Conservation (phyloP, 2,329 filamentous ascomycete genomes). For the Aspergillus amoenus region DNA sequence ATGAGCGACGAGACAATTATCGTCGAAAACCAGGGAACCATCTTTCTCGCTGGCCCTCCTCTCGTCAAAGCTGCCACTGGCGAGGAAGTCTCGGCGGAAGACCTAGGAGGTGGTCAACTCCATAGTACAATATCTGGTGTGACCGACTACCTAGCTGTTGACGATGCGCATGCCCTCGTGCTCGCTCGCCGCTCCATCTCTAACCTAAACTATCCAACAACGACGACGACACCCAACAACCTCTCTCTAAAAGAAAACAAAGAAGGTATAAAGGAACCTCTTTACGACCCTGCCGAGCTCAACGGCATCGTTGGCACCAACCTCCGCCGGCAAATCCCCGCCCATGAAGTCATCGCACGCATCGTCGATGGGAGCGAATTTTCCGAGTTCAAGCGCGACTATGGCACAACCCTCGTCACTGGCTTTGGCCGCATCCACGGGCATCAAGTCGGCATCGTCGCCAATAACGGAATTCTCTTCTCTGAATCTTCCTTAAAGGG, state of each 20-base stretch:
- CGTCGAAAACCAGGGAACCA: constrained; percentile 91
- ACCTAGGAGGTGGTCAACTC: constrained; percentile 84
- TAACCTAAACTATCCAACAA: constrained; percentile 83
- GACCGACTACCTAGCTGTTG: constrained; percentile 90
- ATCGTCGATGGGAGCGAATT: constrained; percentile 90
- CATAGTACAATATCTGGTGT: constrained; percentile 91
- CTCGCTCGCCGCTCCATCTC: constrained; percentile 79
- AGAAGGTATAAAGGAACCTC: constrained; percentile 64
- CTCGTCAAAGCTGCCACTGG: constrained; percentile 95
- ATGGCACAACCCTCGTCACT: constrained; percentile 84
- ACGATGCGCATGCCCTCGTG: constrained; percentile 87
- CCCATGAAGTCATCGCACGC: constrained; percentile 86
- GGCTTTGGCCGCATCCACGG: constrained; percentile 90
- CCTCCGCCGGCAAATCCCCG: constrained; percentile 78
- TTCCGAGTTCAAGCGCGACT: constrained; percentile 90
- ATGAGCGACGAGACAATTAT: constrained; percentile 99
- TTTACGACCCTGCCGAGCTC: constrained; percentile 78
- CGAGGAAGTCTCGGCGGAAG: constrained; percentile 85
- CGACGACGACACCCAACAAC: constrained; percentile 28
- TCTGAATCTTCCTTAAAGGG: constrained; percentile 87
- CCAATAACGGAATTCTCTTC: constrained; percentile 95
- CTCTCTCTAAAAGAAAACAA: constrained; percentile 18
- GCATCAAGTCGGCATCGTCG: constrained; percentile 86
- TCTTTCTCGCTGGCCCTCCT: constrained; percentile 92
- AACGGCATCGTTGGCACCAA: constrained; percentile 88